Evolutionary conservation across 139 green algal genomes (phyloP), one percentile per base, ranked within the genome.

Genomic region (Chlorella sp.): DNA sequence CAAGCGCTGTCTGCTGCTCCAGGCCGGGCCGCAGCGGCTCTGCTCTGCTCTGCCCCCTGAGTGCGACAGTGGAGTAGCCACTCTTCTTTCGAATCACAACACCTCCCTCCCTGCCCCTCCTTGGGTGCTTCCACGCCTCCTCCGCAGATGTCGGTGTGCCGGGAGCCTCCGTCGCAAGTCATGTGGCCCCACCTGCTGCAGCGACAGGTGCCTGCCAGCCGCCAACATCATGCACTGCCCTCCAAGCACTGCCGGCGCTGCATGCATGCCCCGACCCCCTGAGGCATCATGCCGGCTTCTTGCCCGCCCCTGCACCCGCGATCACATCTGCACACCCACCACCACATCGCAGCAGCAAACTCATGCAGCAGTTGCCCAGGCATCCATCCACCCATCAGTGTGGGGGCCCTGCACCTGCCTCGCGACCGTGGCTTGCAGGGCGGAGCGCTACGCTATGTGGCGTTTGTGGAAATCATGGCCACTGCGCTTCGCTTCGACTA

Each of bases 61-160:
- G 64, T 32, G 16, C 21, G 64, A 57, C 48, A 57, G 48, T 9
- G 5, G 48, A 57, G 48, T 4, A 71, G 64, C 64, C 64, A 71
- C 16, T 14, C 11, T 71, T 28, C 21, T 30, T 16, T 71, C 2
- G 69, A 37, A 12, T 9, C 64, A 71, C 5, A 14, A 2, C 64
- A 5, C 11, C 64, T 71, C 21, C 24, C 64, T 5, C 64, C 22
- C 2, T 28, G 21, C 21, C 64, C 64, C 24, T 18, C 64, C 64
- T 14, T 14, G n/a, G n/a, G 7, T 28, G 64, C 64, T 42, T 12
- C 73, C 14, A 0, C 28, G 5, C 11, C 18, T 14, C 34, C n/a
- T 16, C 75, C 40, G 78, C 78, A 83, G 78, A 83, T 83, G 78
- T 83, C 78, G 39, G 9, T 83, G 78, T 83, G 78, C 78, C 78